Evolutionary conservation across 2,329 filamentous ascomycete species (phyloP), one percentile per base, ranked within the genome.

Genomic region (Rutstroemia sp.): DNA sequence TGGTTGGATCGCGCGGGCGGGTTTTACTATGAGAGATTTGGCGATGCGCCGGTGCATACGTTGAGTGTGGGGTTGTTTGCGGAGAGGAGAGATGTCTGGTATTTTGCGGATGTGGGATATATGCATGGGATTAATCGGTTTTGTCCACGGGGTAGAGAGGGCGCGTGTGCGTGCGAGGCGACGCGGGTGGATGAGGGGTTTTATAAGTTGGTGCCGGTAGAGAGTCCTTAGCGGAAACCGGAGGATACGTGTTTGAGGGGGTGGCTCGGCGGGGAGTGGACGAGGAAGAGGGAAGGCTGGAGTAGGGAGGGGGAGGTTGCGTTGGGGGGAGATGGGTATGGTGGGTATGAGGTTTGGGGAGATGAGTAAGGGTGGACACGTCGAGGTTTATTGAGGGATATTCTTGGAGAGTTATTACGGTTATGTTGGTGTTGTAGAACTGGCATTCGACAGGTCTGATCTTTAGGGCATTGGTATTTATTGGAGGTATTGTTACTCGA

Each of bases 11-110:
- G 80, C 63, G 89, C 94, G 39, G 92, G 92, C 59, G 94, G 94
- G 55, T 97, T 97, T 81, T 96, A 95, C 78, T 96, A 97, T 72
- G 92, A 97, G 75, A 86, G 92, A 64, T 97, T 92, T 89, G 92
- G 92, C 51, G 92, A 97, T 72, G 92, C 94, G 6, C 94, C 94
- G 0, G 90, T 97, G 2, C 94, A 97, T 76, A 96, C 92, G 16
- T 95, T 97, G 60, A 92, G 88, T 7, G 92, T 94, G 1, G 82
- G 81, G 53, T 76, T 97, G 54, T 82, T 96, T 73, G 78, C 97
- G 58, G 84, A 87, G 70, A 96, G 95, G 77, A 86, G 92, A 41
- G 84, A 97, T 70, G 83, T 97, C 57, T 92, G 97, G 74, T 97
- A 96, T 77, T 99, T 96, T 78, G 88, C 96, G 72, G 92, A 97